Conservation (phyloP, 2,329 filamentous ascomycete genomes). For the Alternaria hordeiaustralica region DNA sequence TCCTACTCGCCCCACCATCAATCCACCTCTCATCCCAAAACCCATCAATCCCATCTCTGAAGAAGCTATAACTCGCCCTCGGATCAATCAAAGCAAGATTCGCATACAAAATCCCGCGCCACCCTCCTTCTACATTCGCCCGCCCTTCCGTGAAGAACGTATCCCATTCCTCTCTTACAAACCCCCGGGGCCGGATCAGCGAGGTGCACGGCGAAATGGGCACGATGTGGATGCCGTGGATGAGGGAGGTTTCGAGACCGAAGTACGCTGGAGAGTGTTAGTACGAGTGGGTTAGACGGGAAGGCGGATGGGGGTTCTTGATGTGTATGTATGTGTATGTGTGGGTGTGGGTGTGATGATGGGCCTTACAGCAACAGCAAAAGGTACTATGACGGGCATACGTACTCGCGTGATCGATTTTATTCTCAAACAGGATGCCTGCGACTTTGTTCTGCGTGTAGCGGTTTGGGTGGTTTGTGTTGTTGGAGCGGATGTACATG, state of each 20-base stretch:
- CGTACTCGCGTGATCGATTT: conserved; percentile 89
- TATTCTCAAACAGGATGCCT: conserved; percentile 87
- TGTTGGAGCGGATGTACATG: conserved; percentile 78
- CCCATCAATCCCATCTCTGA: conserved; percentile 68
- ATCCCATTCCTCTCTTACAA: conserved; percentile 72
- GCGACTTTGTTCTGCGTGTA: conserved; percentile 80
- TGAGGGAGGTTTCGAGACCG: conserved; percentile 67
- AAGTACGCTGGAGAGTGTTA: conserved; percentile 68
- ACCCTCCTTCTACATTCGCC: conserved; percentile 63
- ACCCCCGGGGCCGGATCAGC: conserved; percentile 69
- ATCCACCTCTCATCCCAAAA: conserved; percentile 65
- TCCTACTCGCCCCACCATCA: conserved; percentile 73
- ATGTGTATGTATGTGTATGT: background rate
- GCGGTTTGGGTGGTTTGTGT: conserved; percentile 73
- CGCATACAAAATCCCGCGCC: conserved; percentile 84
- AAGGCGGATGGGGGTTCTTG: no score
- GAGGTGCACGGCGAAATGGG: conserved; percentile 73
- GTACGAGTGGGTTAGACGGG: no score
- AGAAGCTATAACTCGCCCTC: conserved; percentile 68
- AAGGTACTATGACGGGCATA: conserved; percentile 66
- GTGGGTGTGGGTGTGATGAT: background rate
- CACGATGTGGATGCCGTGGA: conserved; percentile 83
- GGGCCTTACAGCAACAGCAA: background rate
- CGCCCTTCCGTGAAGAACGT: conserved; percentile 75
- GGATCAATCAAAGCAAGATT: conserved; percentile 83